These are phyloP conservation scores for Helotiales sp. DNA, from an alignment of 2,329 filamentous ascomycete species.

Conservation along the genomic window DNA sequence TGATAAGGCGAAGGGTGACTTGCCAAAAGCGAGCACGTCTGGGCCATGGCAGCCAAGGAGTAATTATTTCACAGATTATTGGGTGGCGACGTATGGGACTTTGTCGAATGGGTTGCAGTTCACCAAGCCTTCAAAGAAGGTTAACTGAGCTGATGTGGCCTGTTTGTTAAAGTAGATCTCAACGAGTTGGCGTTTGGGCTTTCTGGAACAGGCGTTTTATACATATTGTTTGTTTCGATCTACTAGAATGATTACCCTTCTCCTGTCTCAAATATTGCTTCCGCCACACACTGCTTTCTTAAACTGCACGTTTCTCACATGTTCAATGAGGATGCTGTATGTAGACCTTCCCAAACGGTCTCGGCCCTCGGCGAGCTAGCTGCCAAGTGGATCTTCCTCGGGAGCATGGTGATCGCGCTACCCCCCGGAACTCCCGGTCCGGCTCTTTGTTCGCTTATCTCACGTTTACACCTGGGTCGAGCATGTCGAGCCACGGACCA, in stretches of 20 bases:
- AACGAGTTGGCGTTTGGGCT: not conserved
- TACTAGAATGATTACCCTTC: no score
- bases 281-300: no score
- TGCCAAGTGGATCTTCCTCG: no score
- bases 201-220: not conserved
- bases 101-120: constrained; percentile 29
- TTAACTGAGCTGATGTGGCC: not conserved
- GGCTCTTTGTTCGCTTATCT: not conserved
- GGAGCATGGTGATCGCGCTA: no score
- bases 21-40: constrained; percentile 27
- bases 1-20: constrained; percentile 23
- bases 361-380: no score
- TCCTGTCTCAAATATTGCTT: no score
- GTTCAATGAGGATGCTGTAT: no score
- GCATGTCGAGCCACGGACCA: no score
- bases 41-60: constrained; percentile 30
- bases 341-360: no score
- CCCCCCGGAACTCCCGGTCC: no score
- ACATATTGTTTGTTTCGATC: not conserved
- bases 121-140: constrained; percentile 14
- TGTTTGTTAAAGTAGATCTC: not conserved
- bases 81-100: constrained; percentile 30
- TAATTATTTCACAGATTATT: constrained; percentile 35
- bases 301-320: no score
- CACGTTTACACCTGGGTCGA: not conserved